These are phyloP conservation scores for Aleurites moluccanus DNA, from an alignment of 441 rosid species.

Conservation along the genomic window DNA sequence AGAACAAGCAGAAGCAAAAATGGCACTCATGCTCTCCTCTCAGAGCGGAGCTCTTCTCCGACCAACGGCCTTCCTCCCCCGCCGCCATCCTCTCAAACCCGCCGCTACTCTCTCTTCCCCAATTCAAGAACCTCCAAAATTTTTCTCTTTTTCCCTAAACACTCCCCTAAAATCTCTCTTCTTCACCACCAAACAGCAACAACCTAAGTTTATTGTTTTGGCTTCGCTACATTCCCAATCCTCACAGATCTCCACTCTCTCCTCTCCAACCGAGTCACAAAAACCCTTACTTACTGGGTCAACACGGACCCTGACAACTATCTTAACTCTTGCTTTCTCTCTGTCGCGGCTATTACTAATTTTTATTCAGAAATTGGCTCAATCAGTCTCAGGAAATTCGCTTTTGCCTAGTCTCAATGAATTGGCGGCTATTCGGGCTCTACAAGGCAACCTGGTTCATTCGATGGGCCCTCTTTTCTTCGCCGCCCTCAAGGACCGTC, in stretches of 20 bases:
- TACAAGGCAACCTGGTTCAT: conserved; percentile 27
- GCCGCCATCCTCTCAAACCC: not conserved
- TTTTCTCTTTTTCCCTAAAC: not conserved
- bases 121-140: not conserved
- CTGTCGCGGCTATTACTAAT: conserved; percentile 32
- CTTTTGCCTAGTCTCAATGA: conserved; percentile 27
- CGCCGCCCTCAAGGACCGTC: conserved; percentile 52
- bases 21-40: conserved; percentile 26
- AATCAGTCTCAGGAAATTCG: conserved; percentile 16
- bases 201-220: not conserved
- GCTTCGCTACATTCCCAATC: conserved; percentile 10
- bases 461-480: conserved; percentile 54
- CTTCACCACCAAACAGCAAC: not conserved
- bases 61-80: not conserved
- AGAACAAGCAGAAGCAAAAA: not conserved
- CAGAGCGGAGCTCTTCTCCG: conserved; percentile 7
- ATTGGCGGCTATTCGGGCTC: conserved; percentile 28
- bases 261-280: not conserved
- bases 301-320: conserved; percentile 53
- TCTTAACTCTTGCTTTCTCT: conserved; percentile 35
- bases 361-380: conserved; percentile 33
- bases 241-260: not conserved
- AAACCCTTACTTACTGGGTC: conserved; percentile 33
- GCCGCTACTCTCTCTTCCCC: not conserved
- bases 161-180: not conserved